These are phyloP conservation scores for Didymella keratinophila DNA, from an alignment of 2,329 filamentous ascomycete genomes.

Conservation along the genomic window DNA sequence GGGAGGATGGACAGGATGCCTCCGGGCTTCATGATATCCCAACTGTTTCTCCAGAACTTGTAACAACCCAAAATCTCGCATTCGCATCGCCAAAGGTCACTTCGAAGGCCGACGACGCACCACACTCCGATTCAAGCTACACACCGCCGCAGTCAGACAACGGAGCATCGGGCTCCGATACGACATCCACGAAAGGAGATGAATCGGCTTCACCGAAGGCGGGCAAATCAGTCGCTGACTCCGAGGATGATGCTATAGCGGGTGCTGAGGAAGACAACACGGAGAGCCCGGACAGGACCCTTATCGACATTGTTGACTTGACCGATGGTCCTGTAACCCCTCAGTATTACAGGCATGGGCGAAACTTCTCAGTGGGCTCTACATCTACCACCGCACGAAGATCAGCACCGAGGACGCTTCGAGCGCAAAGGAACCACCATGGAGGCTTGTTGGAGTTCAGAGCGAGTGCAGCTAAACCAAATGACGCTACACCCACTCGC, in stretches of 20 bases:
- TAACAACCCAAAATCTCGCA: too few species aligned
- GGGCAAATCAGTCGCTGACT: too few species aligned
- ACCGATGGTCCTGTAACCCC: neutral
- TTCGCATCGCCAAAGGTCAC: too few species aligned
- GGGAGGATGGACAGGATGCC: too few species aligned
- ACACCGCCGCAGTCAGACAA: neutral
- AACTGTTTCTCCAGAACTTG: neutral
- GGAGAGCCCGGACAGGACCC: neutral
- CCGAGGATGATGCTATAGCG: neutral
- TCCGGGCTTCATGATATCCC: neutral
- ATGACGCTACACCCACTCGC: constrained; percentile 15
- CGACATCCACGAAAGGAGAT: neutral
- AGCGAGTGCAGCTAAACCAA: constrained; percentile 23
- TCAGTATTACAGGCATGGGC: neutral
- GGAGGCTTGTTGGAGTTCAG: constrained; percentile 34
- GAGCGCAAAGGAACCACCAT: constrained; percentile 20
- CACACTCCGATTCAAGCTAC: too few species aligned
- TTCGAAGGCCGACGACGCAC: too few species aligned
- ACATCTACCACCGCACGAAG: neutral
- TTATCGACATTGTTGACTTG: neutral
- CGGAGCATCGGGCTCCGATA: neutral
- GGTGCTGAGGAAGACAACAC: neutral
- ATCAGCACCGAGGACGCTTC: neutral
- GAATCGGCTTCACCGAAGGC: neutral
- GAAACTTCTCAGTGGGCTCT: neutral